phyloP scores from a whole-genome alignment of 768 basidiomycete species.

The Suillus decipiens region DNA sequence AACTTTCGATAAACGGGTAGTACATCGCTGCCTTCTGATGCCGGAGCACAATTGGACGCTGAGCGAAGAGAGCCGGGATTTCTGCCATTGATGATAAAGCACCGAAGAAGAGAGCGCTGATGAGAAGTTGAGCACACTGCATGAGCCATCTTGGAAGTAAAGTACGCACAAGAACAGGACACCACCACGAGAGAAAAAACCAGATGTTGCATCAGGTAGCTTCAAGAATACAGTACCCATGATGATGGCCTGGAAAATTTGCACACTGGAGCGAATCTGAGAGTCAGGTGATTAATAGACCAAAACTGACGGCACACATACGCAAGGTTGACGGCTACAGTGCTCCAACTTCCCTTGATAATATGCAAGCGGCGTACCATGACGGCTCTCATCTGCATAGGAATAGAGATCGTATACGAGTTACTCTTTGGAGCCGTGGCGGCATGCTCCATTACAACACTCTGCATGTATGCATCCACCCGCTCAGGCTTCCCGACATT shows the following conservation, averaged over 20 bases:
- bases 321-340: conserved; percentile 33
- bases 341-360: conserved; percentile 39
- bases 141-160: not conserved
- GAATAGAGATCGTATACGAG: conserved; percentile 51
- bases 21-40: conserved; percentile 51
- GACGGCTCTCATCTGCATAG: conserved; percentile 49
- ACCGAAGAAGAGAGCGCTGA: conserved; percentile 58
- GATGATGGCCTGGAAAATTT: conserved; percentile 47
- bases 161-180: conserved; percentile 75
- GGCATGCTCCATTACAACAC: conserved; percentile 55
- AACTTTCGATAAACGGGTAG: conserved; percentile 48
- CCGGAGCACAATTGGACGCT: conserved; percentile 46
- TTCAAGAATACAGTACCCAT: conserved; percentile 77
- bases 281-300: not conserved
- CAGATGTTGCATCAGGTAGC: conserved; percentile 69
- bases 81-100: conserved; percentile 62
- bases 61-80: conserved; percentile 49
- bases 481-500: conserved; percentile 48
- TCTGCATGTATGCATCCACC: conserved; percentile 46
- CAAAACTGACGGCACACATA: conserved; percentile 5
- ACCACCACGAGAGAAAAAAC: conserved; percentile 86
- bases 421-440: conserved; percentile 40
- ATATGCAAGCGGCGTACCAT: conserved; percentile 49
- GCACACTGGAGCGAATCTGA: conserved; percentile 36
- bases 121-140: not conserved